Conservation (phyloP, 192 early-diverging fungal genomes). For the Obelidium mucronatum region DNA sequence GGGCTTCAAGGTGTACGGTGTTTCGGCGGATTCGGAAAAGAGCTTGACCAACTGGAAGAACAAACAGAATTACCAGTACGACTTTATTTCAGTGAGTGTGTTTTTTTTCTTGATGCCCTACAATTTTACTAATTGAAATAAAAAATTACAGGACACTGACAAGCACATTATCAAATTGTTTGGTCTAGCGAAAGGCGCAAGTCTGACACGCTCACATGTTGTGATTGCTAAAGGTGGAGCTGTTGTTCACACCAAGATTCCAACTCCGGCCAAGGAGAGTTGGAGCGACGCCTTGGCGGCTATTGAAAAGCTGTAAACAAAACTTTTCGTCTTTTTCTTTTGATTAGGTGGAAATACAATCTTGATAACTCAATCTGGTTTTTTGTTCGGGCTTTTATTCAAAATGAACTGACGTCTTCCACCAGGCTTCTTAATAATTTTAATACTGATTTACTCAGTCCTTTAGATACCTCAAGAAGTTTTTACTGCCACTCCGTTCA, state of each 20-base stretch:
- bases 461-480: no score
- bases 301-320: conserved; percentile 31
- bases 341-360: no score
- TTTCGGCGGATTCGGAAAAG: conserved; percentile 39
- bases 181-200: conserved; percentile 24
- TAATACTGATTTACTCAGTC: no score
- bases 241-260: conserved; percentile 28
- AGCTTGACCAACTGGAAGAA: conserved; percentile 31
- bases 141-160: conserved; percentile 12
- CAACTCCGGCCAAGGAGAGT: conserved; percentile 29
- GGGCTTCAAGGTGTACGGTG: conserved; percentile 48
- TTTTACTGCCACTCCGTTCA: no score
- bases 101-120: conserved; percentile 19
- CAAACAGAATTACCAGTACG: conserved; percentile 45
- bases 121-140: no score
- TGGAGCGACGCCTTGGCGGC: conserved; percentile 33
- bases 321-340: no score
- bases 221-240: conserved; percentile 46
- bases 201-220: conserved; percentile 39
- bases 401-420: no score
- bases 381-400: no score
- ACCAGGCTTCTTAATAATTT: no score
- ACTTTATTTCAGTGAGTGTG: conserved; percentile 27
- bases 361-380: no score
- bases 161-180: conserved; percentile 35